Conservation (phyloP, 2,329 filamentous ascomycete species). For the Fusarium cyanostomum region DNA sequence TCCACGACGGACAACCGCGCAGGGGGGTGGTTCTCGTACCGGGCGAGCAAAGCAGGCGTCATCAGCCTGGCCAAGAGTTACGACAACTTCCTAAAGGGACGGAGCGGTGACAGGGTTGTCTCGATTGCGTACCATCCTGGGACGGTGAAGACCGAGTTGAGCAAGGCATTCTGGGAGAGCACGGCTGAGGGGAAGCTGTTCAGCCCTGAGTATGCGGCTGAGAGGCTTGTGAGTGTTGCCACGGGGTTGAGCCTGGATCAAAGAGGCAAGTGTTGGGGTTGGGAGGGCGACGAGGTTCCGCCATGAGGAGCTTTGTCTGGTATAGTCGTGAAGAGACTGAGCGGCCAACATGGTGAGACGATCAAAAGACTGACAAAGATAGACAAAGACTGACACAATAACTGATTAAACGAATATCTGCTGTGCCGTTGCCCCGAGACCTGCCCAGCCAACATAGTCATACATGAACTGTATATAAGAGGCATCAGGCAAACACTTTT, state of each 20-base stretch:
- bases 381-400: background rate
- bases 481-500: background rate
- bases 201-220: constrained; percentile 71
- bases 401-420: constrained; percentile 38
- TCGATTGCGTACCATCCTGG: constrained; percentile 80
- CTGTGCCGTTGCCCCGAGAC: constrained; percentile 26
- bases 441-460: constrained; percentile 21
- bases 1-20: constrained; percentile 75
- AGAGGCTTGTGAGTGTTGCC: constrained; percentile 70
- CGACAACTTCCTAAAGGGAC: constrained; percentile 70
- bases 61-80: constrained; percentile 77
- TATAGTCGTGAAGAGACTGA: too few species aligned
- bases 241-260: constrained; percentile 58
- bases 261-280: constrained; percentile 74
- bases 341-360: too few species aligned
- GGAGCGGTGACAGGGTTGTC: constrained; percentile 69
- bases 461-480: constrained; percentile 5
- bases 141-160: constrained; percentile 80
- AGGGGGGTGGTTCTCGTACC: constrained; percentile 86
- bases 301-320: too few species aligned
- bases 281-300: constrained; percentile 67
- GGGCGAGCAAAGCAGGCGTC: constrained; percentile 78
- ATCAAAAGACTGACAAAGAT: background rate
- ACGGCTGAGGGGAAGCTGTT: constrained; percentile 72
- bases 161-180: constrained; percentile 74